Percentiles rank a stretch among this genome's conserved stretches.
These are phyloP conservation scores for Wickerhamomyces sp. DNA, from an alignment of 1,139 yeast genomes.

Conservation along the genomic window DNA sequence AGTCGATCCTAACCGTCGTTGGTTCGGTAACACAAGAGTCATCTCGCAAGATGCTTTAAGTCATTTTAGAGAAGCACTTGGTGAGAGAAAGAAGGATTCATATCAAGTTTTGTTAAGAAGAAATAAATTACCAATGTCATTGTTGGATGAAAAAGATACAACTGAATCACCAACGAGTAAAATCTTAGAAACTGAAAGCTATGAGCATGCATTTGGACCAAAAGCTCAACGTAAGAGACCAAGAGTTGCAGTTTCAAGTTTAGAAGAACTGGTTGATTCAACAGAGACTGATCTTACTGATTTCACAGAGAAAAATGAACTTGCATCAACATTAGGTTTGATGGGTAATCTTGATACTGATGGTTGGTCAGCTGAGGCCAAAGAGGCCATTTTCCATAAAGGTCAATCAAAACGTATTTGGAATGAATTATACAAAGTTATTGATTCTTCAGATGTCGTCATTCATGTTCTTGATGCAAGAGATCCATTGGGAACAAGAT, in stretches of 20 bases:
- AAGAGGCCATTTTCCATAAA: conserved; percentile 91
- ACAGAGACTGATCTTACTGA: conserved; percentile 55
- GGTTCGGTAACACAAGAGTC: conserved; percentile 98
- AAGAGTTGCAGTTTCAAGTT: conserved; percentile 65
- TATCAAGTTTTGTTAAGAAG: conserved; percentile 84
- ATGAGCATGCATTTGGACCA: conserved; percentile 83
- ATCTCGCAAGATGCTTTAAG: conserved; percentile 94
- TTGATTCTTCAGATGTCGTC: conserved; percentile 95
- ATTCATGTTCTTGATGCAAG: conserved; percentile 96
- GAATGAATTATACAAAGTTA: conserved; percentile 95
- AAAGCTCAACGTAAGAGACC: conserved; percentile 93
- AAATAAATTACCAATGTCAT: conserved; percentile 93
- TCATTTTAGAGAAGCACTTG: conserved; percentile 92
- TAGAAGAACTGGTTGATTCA: conserved; percentile 72
- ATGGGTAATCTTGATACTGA: conserved; percentile 71
- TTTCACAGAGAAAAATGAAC: conserved; percentile 68
- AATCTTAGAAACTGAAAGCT: conserved; percentile 86
- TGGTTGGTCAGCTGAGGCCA: conserved; percentile 83
- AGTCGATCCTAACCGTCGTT: conserved; percentile 91
- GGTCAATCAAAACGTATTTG: conserved; percentile 98
- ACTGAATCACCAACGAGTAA: conserved; percentile 71
- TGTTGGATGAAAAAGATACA: conserved; percentile 77
- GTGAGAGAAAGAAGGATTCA: conserved; percentile 79
- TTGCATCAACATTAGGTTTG: conserved; percentile 69
- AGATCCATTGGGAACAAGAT: conserved; percentile 94